Evolutionary conservation across 1,139 yeast species (phyloP).

Genomic region (Debaryomyces subglobosus): DNA sequence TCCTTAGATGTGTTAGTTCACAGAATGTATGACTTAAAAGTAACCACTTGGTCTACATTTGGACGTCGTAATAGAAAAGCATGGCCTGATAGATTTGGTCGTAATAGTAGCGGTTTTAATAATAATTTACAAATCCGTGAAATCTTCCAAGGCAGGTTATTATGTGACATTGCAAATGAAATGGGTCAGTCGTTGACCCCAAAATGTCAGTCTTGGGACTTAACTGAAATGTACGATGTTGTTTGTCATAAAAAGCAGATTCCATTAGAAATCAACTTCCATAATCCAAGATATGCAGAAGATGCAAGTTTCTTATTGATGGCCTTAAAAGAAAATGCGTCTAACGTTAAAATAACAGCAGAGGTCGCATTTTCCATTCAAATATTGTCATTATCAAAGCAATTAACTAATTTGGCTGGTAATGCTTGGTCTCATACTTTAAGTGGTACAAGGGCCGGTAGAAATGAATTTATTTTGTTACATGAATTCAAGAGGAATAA

Average conservation of each 20-base stretch:
- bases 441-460: constrained; percentile 94
- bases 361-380: constrained; percentile 82
- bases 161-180: constrained; percentile 93
- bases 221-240: constrained; percentile 86
- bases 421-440: constrained; percentile 97
- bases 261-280: constrained; percentile 73
- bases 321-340: constrained; percentile 71
- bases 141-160: constrained; percentile 79
- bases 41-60: constrained; percentile 76
- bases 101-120: constrained; percentile 43
- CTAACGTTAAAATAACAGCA: constrained; percentile 72
- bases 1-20: constrained; percentile 81
- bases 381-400: constrained; percentile 85
- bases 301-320: constrained; percentile 69
- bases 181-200: constrained; percentile 91
- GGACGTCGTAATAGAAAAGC: constrained; percentile 78
- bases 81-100: constrained; percentile 78
- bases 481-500: constrained; percentile 88
- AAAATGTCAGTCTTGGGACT: constrained; percentile 96
- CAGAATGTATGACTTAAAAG: constrained; percentile 74
- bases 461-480: constrained; percentile 89
- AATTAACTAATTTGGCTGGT: constrained; percentile 92
- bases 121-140: constrained; percentile 63
- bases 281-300: constrained; percentile 65
- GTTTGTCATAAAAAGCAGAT: constrained; percentile 64